These are phyloP conservation scores for Daldinia eschscholtzii DNA, from an alignment of 2,329 filamentous ascomycete genomes.

Conservation along the genomic window DNA sequence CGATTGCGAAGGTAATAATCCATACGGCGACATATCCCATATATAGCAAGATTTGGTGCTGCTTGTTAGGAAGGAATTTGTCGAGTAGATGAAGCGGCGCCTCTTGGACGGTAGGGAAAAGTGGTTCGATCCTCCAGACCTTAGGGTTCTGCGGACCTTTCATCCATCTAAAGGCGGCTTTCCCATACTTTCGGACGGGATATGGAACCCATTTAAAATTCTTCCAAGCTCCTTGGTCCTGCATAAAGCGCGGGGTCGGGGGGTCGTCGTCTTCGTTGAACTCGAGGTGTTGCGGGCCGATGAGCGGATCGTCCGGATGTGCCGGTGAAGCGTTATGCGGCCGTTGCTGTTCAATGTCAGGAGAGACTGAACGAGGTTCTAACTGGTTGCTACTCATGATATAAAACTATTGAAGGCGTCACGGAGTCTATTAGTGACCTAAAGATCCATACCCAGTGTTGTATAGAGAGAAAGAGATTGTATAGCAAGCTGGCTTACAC, in stretches of 20 bases:
- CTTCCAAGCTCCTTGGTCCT: conserved; percentile 66
- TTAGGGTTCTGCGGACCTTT: conserved; percentile 68
- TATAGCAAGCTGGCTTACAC: conserved; percentile 25
- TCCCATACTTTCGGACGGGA: conserved; percentile 62
- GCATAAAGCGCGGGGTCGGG: conserved; percentile 71
- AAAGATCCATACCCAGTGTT: not conserved
- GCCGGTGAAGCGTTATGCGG: conserved; percentile 27
- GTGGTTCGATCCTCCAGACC: conserved; percentile 65
- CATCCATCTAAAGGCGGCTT: conserved; percentile 63
- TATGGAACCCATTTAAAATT: conserved; percentile 71
- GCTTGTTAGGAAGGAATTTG: conserved; percentile 69
- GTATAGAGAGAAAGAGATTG: not conserved
- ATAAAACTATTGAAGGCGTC: conserved; percentile 17
- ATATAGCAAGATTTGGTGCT: conserved; percentile 70
- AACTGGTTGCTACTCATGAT: conserved; percentile 43
- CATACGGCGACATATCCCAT: conserved; percentile 73
- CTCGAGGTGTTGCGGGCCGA: conserved; percentile 55
- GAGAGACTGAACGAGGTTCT: conserved; percentile 39
- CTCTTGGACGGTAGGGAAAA: conserved; percentile 76
- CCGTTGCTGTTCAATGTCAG: conserved; percentile 50
- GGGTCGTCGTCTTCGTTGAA: conserved; percentile 62
- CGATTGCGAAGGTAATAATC: conserved; percentile 76
- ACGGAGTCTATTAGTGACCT: conserved; percentile 22
- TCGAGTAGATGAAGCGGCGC: conserved; percentile 75
- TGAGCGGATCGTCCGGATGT: conserved; percentile 49